A percentile compares a stretch with the other conserved stretches of the same genome.
Evolutionary conservation across 768 basidiomycete genomes (phyloP).

Genomic region (Tricholoma saponaceum): DNA sequence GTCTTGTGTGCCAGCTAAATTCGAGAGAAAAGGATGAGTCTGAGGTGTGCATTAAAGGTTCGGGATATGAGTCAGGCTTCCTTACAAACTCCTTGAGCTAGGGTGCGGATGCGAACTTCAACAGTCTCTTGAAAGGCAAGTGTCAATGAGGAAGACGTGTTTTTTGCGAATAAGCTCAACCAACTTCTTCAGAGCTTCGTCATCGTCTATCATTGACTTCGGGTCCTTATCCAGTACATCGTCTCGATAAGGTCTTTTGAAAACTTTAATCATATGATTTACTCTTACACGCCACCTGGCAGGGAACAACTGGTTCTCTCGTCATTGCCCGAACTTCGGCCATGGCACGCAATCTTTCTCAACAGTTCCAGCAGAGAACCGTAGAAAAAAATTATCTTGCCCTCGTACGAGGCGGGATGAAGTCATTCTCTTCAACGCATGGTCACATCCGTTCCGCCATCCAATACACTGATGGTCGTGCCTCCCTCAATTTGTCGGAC

Average conservation of each 20-base stretch:
- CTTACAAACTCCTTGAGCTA: background rate
- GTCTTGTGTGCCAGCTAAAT: constrained; percentile 48
- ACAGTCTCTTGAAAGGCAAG: constrained; percentile 31
- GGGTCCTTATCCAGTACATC: constrained; percentile 52
- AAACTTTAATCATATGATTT: background rate
- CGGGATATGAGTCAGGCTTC: background rate
- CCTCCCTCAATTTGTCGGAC: constrained; percentile 27
- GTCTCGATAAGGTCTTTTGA: constrained; percentile 56
- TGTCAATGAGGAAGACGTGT: constrained; percentile 8
- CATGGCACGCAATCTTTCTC: constrained; percentile 44
- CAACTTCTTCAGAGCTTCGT: constrained; percentile 6
- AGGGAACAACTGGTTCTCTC: constrained; percentile 64
- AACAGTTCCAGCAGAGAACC: constrained; percentile 46
- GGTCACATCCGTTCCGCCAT: constrained; percentile 43
- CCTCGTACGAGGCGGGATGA: constrained; percentile 49
- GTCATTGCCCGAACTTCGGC: constrained; percentile 45
- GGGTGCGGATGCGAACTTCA: constrained; percentile 21
- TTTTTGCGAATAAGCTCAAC: background rate
- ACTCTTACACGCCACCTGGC: background rate
- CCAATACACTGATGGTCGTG: constrained; percentile 43
- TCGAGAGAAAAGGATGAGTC: constrained; percentile 10
- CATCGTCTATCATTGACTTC: constrained; percentile 23
- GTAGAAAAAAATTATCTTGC: constrained; percentile 63
- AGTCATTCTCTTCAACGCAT: constrained; percentile 36
- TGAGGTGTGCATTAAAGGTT: background rate